Percentiles rank a stretch among this genome's conserved stretches.
Evolutionary conservation across 768 basidiomycete genomes (phyloP).

Genomic region (Psilocybe tampanensis): DNA sequence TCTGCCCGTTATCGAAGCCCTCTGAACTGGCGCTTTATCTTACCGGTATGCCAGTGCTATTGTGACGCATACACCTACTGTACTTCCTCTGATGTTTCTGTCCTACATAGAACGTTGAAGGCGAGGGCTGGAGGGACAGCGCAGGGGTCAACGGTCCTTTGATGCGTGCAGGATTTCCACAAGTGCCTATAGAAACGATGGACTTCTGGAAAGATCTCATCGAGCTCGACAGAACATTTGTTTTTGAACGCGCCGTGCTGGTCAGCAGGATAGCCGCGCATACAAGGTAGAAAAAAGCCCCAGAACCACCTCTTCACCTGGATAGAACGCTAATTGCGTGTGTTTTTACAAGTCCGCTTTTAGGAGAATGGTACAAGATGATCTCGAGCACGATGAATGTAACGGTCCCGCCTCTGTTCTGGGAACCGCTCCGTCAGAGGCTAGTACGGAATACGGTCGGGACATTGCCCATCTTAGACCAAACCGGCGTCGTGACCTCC

Average conservation of each 20-base stretch:
- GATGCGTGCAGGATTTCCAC: constrained; percentile 69
- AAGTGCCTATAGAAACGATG: constrained; percentile 54
- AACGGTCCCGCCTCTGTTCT: constrained; percentile 29
- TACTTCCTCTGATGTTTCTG: neutral
- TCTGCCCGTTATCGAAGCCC: constrained; percentile 9
- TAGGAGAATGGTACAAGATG: constrained; percentile 32
- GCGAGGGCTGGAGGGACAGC: constrained; percentile 55
- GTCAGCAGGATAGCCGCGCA: constrained; percentile 68
- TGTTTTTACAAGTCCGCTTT: constrained; percentile 26
- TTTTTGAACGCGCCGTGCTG: constrained; percentile 62
- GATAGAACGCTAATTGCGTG: neutral
- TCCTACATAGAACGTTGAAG: constrained; percentile 15
- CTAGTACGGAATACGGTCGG: constrained; percentile 32
- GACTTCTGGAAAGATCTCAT: constrained; percentile 66
- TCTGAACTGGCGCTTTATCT: constrained; percentile 33
- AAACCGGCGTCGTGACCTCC: constrained; percentile 10
- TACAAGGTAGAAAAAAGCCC: constrained; percentile 30
- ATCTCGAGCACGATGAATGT: constrained; percentile 37
- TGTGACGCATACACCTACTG: neutral
- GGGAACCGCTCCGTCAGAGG: constrained; percentile 32
- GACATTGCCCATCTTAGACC: constrained; percentile 21
- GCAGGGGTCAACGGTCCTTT: constrained; percentile 67
- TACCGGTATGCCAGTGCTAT: constrained; percentile 29
- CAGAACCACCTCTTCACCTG: neutral
- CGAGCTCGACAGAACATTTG: constrained; percentile 46